Base-by-base conservation (phyloP, 2,329 filamentous ascomycete species). In the Ilyonectria sp. region DNA sequence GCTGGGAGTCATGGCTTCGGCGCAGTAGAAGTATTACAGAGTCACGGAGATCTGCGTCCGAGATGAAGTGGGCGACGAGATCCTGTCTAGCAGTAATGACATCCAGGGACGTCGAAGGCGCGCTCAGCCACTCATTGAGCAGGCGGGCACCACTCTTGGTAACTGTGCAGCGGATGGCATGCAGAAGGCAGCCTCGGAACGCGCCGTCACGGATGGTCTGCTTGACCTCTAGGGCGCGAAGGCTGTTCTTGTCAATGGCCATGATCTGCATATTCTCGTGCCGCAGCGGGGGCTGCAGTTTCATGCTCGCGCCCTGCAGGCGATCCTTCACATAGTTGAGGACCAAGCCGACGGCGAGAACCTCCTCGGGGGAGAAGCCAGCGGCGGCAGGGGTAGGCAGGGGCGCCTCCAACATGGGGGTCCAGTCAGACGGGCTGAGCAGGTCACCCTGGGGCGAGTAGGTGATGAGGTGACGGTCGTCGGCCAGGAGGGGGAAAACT, bases 61-160 rank as follows among this genome's bases (percentile, higher is more conserved):
- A 82, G 6, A 95, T 84, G 78, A 98, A 93, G 50, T 90, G 87
- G 21, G 92, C 88, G 4, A 98, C 94, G 0, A 98, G 86, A 74
- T 98, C 91, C 54, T 97, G 90, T 4, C 96, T 89, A 63, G 89
- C 86, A 70, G 92, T 91, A 73, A 99, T 98, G 3, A 92, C 87
- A 6, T 89, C 83, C 5, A 97, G 81, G 9, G 92, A 97, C n/a
- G 95, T 96, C 1, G 95, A 98, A 0, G 96, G 96, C 1, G 94
- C 90, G 88, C 92, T 91, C n/a, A 99, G 83, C 86, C 96, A 94
- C 72, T 94, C 91, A 69, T 92, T 92, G 7, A 99, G 86, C 55
- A 98, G 85, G 46, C 96, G 89, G 23, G 94, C 92, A 60, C 96
- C 96, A 72, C 95, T 95, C 77, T 95, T 97, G 1, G 96, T 99